phyloP scores from a whole-genome alignment of 192 early-diverging fungal genomes.

The Backusella morwellensis region DNA sequence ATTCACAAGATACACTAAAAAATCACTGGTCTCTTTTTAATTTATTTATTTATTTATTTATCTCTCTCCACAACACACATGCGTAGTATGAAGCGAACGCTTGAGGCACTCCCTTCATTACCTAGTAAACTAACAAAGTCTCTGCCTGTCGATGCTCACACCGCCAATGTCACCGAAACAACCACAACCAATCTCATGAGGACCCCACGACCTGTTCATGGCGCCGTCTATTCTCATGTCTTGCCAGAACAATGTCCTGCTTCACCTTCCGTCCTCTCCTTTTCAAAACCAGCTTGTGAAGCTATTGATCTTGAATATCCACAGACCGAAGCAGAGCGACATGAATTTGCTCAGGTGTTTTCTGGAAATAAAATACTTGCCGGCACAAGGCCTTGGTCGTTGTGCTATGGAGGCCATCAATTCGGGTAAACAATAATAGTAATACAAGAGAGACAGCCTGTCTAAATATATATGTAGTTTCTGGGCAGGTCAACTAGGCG shows the following conservation, averaged over 20 bases:
- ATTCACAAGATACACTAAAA: no score
- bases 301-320: conserved; percentile 33
- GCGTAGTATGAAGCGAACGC: background rate
- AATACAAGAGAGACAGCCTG: background rate
- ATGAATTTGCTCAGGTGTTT: conserved; percentile 33
- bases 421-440: conserved; percentile 43
- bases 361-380: conserved; percentile 43
- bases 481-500: conserved; percentile 79
- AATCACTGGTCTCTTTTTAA: no score
- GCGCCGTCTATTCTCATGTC: conserved; percentile 42
- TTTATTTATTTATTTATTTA: background rate
- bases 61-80: background rate
- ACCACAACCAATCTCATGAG: background rate
- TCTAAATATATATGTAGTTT: conserved; percentile 19
- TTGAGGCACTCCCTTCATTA: conserved; percentile 6
- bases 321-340: conserved; percentile 10
- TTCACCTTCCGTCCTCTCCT: conserved; percentile 23
- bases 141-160: conserved; percentile 10
- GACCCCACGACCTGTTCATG: conserved; percentile 32
- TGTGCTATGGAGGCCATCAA: conserved; percentile 73
- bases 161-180: conserved; percentile 2
- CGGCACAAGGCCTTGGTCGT: conserved; percentile 60
- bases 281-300: conserved; percentile 31
- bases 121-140: conserved; percentile 1
- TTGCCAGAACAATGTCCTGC: conserved; percentile 38